These are phyloP conservation scores for Lithohypha guttulata DNA, from an alignment of 2,329 filamentous ascomycete species.

Conservation along the genomic window DNA sequence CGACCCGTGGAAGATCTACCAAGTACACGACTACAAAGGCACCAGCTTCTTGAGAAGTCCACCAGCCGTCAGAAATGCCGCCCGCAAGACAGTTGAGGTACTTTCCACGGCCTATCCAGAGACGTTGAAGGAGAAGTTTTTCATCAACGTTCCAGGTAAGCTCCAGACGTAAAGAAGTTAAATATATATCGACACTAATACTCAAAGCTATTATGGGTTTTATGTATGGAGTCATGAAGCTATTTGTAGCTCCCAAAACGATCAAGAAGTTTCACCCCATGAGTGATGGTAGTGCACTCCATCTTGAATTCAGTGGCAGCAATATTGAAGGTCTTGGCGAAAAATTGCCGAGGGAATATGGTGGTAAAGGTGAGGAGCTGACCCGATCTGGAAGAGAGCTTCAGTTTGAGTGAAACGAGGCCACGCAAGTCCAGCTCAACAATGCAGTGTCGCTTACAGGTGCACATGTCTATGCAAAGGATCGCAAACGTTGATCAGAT, in stretches of 20 bases:
- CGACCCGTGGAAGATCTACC: slow-evolving; percentile 82
- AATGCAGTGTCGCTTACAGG: not conserved
- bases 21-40: slow-evolving; percentile 86
- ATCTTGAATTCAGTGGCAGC: slow-evolving; percentile 46
- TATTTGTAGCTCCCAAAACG: slow-evolving; percentile 62
- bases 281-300: slow-evolving; percentile 60
- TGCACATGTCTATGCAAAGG: not conserved
- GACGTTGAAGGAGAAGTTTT: slow-evolving; percentile 82
- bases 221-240: slow-evolving; percentile 64
- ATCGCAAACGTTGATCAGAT: not conserved
- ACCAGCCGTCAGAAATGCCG: slow-evolving; percentile 62
- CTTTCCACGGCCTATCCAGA: slow-evolving; percentile 82
- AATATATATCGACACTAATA: not conserved
- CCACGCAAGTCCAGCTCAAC: not conserved
- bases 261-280: slow-evolving; percentile 72
- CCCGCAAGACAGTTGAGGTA: slow-evolving; percentile 67
- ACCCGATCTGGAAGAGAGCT: slow-evolving; percentile 13
- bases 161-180: not conserved
- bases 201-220: slow-evolving; percentile 66
- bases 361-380: slow-evolving; percentile 56
- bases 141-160: slow-evolving; percentile 69
- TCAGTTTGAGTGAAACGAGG: not conserved
- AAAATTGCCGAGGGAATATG: slow-evolving; percentile 64
- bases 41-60: slow-evolving; percentile 80
- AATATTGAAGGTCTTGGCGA: slow-evolving; percentile 32